Evolutionary conservation across 2,329 filamentous ascomycete genomes (phyloP), one percentile per base, ranked within the genome.

Genomic region (Hypocrella siamensis): DNA sequence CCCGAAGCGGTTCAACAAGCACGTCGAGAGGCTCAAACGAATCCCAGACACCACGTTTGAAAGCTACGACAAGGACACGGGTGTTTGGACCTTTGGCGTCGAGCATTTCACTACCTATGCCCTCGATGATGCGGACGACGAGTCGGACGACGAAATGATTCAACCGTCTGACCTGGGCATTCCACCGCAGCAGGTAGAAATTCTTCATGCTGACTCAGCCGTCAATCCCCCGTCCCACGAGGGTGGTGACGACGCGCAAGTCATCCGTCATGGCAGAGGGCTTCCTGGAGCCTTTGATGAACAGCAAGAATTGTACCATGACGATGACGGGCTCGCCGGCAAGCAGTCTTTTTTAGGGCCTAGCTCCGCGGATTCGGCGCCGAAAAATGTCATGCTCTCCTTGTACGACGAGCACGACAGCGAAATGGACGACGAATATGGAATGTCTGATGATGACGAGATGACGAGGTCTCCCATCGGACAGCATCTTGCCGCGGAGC

Each of bases 101-200:
- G 76, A 88, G 46, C 90, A 98, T 54, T 98, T 92, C 53, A 96
- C 88, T 2, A 93, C 85, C 2, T 98, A 98, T 49, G 86, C 81
- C 26, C 66, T 96, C 33, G 79, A 88, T 40, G 83, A 81, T 26
- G 71, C 76, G 32, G 81, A 85, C 28, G 78, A 83, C 18, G 77
- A 81, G 31, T 74, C 71, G 6, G 66, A 77, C 29, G 63, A 63
- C 6, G 72, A 43, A 9, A 38, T 34, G 38, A 46, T n/a, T 22
- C 38, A 19, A 25, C 36, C 33, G 17, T 28, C 32, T 25, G 22
- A n/a, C n/a, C 22, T 29, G 16, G 30, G 19, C 15, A 31, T 28
- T 14, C 27, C 33, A 19, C 21, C 28, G 19, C 27, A 31, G 8
- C 27, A 19, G 6, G 19, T 30, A 15, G 7, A 36, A 61, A 19